Base-by-base conservation (phyloP, 1,284 basidiomycete species). In the Prillingera fragicola region DNA sequence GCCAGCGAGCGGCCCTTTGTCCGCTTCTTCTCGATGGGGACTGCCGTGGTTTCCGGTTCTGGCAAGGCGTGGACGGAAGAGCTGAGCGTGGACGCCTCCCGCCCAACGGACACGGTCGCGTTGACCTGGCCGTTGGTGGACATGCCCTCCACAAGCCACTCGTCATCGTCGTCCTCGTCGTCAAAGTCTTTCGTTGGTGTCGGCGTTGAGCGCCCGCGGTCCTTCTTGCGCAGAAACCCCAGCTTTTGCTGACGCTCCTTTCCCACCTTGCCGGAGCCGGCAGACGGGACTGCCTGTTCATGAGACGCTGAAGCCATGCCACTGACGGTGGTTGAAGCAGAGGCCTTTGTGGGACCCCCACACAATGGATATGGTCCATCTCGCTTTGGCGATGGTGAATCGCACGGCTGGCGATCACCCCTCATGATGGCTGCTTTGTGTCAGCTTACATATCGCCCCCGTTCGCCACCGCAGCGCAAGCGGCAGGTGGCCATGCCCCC, bases 61-160 rank as follows among this genome's bases (percentile, higher is more conserved):
- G 43, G 45, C 5, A 52, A 38, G 5, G 48, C 44, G 36, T 52
- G 46, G 13, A 43, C 31, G 12, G 46, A 49, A 24, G 40, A 33
- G 13, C 42, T 40, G 5, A 52, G 38, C 2, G 41, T 38, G 31
- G 45, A 48, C 7, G 50, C 43, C 31, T 48, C 50, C 6, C 46
- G 39, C 7, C 50, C 50, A 8, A 49, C 47, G 9, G 43, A 48
- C n/a, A 47, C 50, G n/a, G 41, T 42, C 14, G 46, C 43, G 19
- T 40, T 48, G 9, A 52, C 46, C 13, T 42, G 43, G 15, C 50
- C 50, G 28, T 52, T 52, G 9, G 12, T 39, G 8, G 41, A 40
- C 19, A 34, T 42, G 17, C 60, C 62, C 41, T 64, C 64, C 9
- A 67, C 21, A 15, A 56, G 56, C 64, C 64, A 67, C n/a, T 61